These are phyloP conservation scores for Fraxinus anomala DNA, from an alignment of 257 asterid species.

Conservation along the genomic window DNA sequence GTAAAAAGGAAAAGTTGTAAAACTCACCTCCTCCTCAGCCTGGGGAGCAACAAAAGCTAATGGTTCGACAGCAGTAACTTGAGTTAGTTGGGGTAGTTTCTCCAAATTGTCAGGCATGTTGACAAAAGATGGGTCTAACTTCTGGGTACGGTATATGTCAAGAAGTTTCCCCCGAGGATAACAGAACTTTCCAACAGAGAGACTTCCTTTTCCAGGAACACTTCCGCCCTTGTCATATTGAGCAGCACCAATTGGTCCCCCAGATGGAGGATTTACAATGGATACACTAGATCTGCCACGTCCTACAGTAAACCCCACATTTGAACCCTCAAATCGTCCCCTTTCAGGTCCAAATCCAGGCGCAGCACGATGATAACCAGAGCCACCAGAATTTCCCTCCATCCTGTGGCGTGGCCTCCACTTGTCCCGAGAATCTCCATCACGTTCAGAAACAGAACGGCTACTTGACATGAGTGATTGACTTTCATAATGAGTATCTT, in stretches of 20 bases:
- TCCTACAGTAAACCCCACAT: slow-evolving; percentile 81
- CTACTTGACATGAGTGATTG: slow-evolving; percentile 53
- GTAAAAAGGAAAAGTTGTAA: slow-evolving; percentile 4
- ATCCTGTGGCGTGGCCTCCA: slow-evolving; percentile 99
- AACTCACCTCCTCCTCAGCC: slow-evolving; percentile 79
- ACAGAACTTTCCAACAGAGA: slow-evolving; percentile 40
- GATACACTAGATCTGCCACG: slow-evolving; percentile 77
- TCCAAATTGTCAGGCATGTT: slow-evolving; percentile 61
- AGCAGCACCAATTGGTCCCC: slow-evolving; percentile 55
- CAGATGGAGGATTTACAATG: slow-evolving; percentile 48
- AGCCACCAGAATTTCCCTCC: slow-evolving; percentile 70
- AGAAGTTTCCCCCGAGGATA: slow-evolving; percentile 95
- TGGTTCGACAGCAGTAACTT: slow-evolving; percentile 58
- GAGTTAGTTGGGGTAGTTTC: slow-evolving; percentile 67
- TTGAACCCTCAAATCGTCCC: slow-evolving; percentile 75
- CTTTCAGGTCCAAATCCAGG: slow-evolving; percentile 94
- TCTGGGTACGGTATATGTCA: slow-evolving; percentile 83
- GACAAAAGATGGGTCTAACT: slow-evolving; percentile 44
- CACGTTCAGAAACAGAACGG: slow-evolving; percentile 78
- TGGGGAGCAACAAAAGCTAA: slow-evolving; percentile 85
- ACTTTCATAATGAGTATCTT: slow-evolving; percentile 59
- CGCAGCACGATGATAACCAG: slow-evolving; percentile 77
- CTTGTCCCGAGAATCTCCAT: slow-evolving; percentile 90
- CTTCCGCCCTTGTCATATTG: slow-evolving; percentile 45
- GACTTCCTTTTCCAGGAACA: slow-evolving; percentile 52